A percentile compares a stretch with the other conserved stretches of the same genome.
phyloP scores from a whole-genome alignment of 106 monocot species.

The Allium fistulosum region DNA sequence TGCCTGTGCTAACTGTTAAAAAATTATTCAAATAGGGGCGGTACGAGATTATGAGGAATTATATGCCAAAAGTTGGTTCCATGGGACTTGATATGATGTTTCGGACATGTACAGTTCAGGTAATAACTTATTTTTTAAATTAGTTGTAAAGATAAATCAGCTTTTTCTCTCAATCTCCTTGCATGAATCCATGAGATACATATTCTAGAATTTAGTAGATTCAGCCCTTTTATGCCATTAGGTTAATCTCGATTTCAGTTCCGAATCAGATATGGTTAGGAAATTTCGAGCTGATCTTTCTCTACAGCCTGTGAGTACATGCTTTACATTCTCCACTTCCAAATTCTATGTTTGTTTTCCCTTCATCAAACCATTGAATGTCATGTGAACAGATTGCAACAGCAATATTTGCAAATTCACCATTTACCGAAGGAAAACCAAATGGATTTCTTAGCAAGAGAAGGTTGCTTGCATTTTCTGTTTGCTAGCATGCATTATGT shows the following conservation, averaged over 20 bases:
- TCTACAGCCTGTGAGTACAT: constrained; percentile 79
- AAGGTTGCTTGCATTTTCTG: constrained; percentile 34
- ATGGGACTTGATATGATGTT: constrained; percentile 99
- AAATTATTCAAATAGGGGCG: constrained; percentile 54
- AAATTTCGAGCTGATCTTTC: constrained; percentile 92
- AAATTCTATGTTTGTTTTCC: background rate
- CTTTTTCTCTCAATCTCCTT: constrained; percentile 3
- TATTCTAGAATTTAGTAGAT: too few relatives aligned
- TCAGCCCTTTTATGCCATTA: constrained; percentile 10
- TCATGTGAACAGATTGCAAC: constrained; percentile 73
- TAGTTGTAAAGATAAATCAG: background rate
- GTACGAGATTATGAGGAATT: constrained; percentile 94
- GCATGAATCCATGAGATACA: too few relatives aligned
- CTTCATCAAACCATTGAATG: background rate
- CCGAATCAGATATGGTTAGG: constrained; percentile 92
- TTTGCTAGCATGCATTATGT: too few relatives aligned
- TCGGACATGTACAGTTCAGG: constrained; percentile 98
- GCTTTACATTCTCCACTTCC: background rate
- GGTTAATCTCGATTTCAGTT: constrained; percentile 99
- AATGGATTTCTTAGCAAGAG: constrained; percentile 95
- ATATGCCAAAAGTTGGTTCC: constrained; percentile 99
- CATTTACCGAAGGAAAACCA: constrained; percentile 97
- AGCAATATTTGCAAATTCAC: constrained; percentile 98
- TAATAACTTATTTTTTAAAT: constrained; percentile 3
- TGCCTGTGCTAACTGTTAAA: too few relatives aligned